Conservation (phyloP, 129 eudicot genomes). For the Tagetes erecta region DNA sequence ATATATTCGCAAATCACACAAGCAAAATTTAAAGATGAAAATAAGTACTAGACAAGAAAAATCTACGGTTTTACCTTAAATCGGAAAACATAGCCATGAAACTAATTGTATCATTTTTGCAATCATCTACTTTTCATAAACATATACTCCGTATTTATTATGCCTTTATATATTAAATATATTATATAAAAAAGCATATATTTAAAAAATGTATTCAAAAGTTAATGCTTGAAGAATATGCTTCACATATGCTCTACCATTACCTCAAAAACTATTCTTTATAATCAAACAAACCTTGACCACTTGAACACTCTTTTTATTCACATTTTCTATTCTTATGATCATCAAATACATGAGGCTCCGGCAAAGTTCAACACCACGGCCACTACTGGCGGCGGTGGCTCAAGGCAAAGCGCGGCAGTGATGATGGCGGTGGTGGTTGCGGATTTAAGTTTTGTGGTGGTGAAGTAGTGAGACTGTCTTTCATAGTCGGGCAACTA, state of each 20-base stretch:
- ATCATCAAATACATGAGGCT: slow-evolving; percentile 20
- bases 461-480: slow-evolving; percentile 25
- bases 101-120: not conserved
- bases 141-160: not conserved
- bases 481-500: slow-evolving; percentile 37
- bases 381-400: slow-evolving; percentile 23
- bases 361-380: slow-evolving; percentile 19
- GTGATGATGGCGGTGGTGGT: slow-evolving; percentile 1
- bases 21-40: no score
- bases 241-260: slow-evolving; percentile 38
- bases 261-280: slow-evolving; percentile 26
- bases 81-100: no score
- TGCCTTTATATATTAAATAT: not conserved
- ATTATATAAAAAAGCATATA: not conserved
- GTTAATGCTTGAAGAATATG: slow-evolving; percentile 44
- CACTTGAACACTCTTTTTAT: slow-evolving; percentile 21
- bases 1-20: not conserved
- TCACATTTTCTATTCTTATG: slow-evolving; percentile 13
- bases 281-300: slow-evolving; percentile 19
- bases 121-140: not conserved
- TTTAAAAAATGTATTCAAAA: slow-evolving; percentile 9
- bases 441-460: slow-evolving; percentile 7
- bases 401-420: slow-evolving; percentile 7
- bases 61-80: no score
- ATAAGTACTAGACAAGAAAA: no score